Evolutionary conservation across 306 rosid genomes (phyloP), one percentile per base, ranked within the genome.

Genomic region (Fragaria iinumae): DNA sequence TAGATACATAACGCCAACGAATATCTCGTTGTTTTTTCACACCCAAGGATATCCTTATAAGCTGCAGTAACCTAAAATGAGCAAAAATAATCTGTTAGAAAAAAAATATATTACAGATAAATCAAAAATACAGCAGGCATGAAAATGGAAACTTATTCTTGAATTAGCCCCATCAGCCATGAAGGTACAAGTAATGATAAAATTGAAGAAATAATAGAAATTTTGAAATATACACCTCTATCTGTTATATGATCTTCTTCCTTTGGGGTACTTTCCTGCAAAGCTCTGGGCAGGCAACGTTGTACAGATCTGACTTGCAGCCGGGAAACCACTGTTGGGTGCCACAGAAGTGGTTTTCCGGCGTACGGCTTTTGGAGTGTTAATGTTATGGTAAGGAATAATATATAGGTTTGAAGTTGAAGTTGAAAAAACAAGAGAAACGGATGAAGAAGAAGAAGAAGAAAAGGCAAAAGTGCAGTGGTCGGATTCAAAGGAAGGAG

Each of bases 1-100:
- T 29, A 29, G 71, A 8, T 36, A 60, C 41, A 60, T 74, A 75
- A 77, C 80, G 39, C 36, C 68, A 66, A 73, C 90, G 74, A 88
- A 84, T 87, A 95, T 87, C 87, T 90, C 86, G 87, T 85, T 27
- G 80, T 49, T 78, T 76, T 76, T 25, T 63, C 60, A 14, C 69
- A 49, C 63, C 50, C 79, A 67, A 82, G 76, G 44, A 78, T 80
- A 72, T 80, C 63, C 73, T 75, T 77, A 17, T 76, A 65, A 45
- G 67, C 80, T 65, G 50, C 73, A 32, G 57, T 7, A 55, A 66
- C 29, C 29, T 45, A 75, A 67, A 75, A 67, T 21, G 80, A 73
- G 38, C 69, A 49, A 67, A 67, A 7, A 55, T n/a, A n/a, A 72
- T 27, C 10, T 44, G 10, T 43, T 27, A 5, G 50, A 29, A 21